Evolutionary conservation across 1,284 basidiomycete genomes (phyloP).

Genomic region (Termitomyces sp.): DNA sequence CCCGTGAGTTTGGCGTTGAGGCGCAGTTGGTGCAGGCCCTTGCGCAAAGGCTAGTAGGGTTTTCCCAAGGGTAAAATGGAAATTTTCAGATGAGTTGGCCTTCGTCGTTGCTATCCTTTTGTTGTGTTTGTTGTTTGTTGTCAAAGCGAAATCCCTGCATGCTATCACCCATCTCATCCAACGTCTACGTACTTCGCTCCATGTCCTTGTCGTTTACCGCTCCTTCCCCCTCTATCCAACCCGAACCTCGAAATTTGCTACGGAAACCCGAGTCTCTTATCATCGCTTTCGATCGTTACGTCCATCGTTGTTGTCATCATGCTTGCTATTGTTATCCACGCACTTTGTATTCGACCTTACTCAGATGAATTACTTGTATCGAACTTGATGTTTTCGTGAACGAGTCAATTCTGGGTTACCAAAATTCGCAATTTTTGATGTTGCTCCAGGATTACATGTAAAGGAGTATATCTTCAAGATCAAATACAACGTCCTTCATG

Average conservation of each 20-base stretch:
- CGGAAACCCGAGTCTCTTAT: slow-evolving; percentile 12
- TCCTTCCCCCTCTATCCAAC: neutral
- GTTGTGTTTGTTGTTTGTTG: slow-evolving; percentile 10
- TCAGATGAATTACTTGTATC: slow-evolving; percentile 8
- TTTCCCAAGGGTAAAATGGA: slow-evolving; percentile 4
- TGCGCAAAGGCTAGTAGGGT: slow-evolving; percentile 47
- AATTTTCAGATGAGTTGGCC: slow-evolving; percentile 1
- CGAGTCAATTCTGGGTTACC: neutral
- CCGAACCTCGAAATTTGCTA: slow-evolving; percentile 7
- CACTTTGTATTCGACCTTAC: slow-evolving; percentile 9
- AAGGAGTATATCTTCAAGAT: slow-evolving; percentile 12
- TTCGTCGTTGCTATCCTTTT: slow-evolving; percentile 11
- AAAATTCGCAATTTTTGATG: neutral
- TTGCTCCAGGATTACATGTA: slow-evolving; percentile 2
- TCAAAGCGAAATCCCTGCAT: slow-evolving; percentile 8
- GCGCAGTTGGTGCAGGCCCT: slow-evolving; percentile 64
- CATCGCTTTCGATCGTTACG: slow-evolving; percentile 7
- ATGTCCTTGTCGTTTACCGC: neutral
- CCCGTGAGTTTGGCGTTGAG: slow-evolving; percentile 69
- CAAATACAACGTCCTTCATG: slow-evolving; percentile 8
- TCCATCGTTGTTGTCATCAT: slow-evolving; percentile 3
- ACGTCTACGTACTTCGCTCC: neutral
- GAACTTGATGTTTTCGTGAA: neutral
- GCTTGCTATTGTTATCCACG: slow-evolving; percentile 2
- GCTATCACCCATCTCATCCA: slow-evolving; percentile 4